Base-by-base conservation (phyloP, 2,329 filamentous ascomycete species). In the Drechslera avenae region DNA sequence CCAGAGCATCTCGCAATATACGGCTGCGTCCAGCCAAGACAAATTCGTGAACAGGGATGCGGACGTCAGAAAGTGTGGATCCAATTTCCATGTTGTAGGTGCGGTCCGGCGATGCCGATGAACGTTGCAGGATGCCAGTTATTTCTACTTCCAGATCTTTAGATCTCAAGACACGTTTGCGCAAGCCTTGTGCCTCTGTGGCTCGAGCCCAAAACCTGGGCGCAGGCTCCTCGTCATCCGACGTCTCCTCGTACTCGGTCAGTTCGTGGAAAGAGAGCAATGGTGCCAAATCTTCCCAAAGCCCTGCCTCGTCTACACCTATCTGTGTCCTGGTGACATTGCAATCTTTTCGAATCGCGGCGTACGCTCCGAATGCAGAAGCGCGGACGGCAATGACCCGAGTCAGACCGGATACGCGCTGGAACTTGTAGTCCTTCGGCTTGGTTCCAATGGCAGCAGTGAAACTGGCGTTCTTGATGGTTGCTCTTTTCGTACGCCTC, bases 341-440 rank as follows among this genome's bases (percentile, higher is more conserved):
- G 56, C 86, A 90, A 63, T 97, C 92, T 66, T 88, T 88, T 39
- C 94, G 86, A 37, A 96, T 83, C 3, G 91, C 91, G 28, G 91
- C 89, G 76, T 93, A 97, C 0, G 93, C 90, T 4, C 94, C 94
- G 73, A 90, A 96, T 0, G 88, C 84, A 28, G 94, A 97, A 62
- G 91, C 93, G 59, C 91, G 83, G 6, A 97, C 92, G 3, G 87
- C 86, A 26, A 88, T 82, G 12, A 95, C 90, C 30, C 91, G 86
- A 1, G 91, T 96, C 48, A 99, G 83, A 34, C 89, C 91, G 1
- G 94, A 88, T 7, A 99, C 86, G 50, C 94, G 86, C 64, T 93
- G 87, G 62, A 97, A 99, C 70, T 99, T 99, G 78, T 95, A 96
- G 67, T 96, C 91, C 61, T 95, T 96, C 10, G 84, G 83, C 63